phyloP scores from a whole-genome alignment of 805 yeast genomes.

The Yamadazyma sp. region DNA sequence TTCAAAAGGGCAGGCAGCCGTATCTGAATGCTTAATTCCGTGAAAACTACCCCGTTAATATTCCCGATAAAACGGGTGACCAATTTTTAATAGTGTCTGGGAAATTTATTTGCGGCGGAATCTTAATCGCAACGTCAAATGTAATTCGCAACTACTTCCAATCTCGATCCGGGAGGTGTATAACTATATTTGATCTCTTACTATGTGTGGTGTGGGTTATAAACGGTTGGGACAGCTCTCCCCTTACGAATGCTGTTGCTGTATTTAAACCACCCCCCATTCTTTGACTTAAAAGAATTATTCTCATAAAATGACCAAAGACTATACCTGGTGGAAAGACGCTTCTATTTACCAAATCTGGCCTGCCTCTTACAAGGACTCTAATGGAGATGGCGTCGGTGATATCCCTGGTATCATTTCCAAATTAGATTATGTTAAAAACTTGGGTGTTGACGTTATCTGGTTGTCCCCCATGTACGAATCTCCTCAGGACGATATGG shows the following conservation, averaged over 20 bases:
- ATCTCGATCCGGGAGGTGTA: no score
- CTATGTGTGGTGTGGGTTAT: no score
- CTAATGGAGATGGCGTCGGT: slow-evolving; percentile 60
- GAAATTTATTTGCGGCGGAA: slow-evolving; percentile 11
- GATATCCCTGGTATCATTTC: slow-evolving; percentile 55
- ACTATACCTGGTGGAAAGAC: slow-evolving; percentile 54
- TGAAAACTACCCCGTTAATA: no score
- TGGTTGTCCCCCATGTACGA: slow-evolving; percentile 62
- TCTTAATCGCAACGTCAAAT: slow-evolving; percentile 8
- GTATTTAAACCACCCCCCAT: no score
- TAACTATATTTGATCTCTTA: no score
- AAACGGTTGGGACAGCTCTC: no score
- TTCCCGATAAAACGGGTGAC: not conserved
- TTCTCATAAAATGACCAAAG: slow-evolving; percentile 11
- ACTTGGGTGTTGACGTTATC: slow-evolving; percentile 49
- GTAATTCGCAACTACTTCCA: slow-evolving; percentile 13
- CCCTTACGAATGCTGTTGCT: no score
- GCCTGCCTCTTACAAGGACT: slow-evolving; percentile 61
- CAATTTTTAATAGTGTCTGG: no score
- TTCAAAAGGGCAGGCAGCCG: no score
- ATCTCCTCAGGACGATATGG: slow-evolving; percentile 63
- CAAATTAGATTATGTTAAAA: slow-evolving; percentile 50
- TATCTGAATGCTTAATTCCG: no score
- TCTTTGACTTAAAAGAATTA: not conserved
- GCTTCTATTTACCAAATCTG: slow-evolving; percentile 57